Percentiles rank a stretch among this genome's conserved stretches.
These are phyloP conservation scores for Piromyces finnis DNA, from an alignment of 192 early-diverging fungal genomes.

Conservation along the genomic window DNA sequence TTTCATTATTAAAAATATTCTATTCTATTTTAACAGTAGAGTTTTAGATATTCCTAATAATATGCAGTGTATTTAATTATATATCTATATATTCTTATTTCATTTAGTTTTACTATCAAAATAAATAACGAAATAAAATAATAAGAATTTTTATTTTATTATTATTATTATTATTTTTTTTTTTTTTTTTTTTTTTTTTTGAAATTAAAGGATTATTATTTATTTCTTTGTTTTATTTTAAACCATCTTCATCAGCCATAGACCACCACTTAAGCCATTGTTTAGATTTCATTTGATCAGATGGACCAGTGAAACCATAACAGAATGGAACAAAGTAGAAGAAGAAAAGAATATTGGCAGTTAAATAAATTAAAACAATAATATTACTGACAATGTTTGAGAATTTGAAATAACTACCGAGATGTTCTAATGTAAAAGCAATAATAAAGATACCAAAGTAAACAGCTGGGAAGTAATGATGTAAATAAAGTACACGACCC, in stretches of 20 bases:
- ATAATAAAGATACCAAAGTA: conserved; percentile 81
- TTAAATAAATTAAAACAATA: neutral
- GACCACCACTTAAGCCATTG: neutral
- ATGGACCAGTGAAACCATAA: neutral
- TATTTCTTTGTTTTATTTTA: too few species aligned
- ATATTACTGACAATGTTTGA: neutral
- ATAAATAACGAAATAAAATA: too few species aligned
- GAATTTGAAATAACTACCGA: neutral
- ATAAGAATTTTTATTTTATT: too few species aligned
- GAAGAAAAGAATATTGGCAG: neutral
- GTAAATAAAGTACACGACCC: conserved; percentile 89
- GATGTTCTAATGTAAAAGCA: conserved; percentile 59
- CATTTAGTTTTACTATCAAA: too few species aligned
- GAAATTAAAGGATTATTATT: too few species aligned
- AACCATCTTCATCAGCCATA: neutral
- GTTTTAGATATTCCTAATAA: too few species aligned
- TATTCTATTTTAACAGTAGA: too few species aligned
- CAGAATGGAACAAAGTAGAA: neutral
- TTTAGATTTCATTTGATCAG: neutral
- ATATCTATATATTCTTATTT: too few species aligned
- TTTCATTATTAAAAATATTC: too few species aligned
- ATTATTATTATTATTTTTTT: too few species aligned
- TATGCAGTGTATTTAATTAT: too few species aligned
- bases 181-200: too few species aligned
- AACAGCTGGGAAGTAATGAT: conserved; percentile 92